Evolutionary conservation across 2,329 filamentous ascomycete species (phyloP), one percentile per base, ranked within the genome.

Genomic region (Stenocarpella maydis): DNA sequence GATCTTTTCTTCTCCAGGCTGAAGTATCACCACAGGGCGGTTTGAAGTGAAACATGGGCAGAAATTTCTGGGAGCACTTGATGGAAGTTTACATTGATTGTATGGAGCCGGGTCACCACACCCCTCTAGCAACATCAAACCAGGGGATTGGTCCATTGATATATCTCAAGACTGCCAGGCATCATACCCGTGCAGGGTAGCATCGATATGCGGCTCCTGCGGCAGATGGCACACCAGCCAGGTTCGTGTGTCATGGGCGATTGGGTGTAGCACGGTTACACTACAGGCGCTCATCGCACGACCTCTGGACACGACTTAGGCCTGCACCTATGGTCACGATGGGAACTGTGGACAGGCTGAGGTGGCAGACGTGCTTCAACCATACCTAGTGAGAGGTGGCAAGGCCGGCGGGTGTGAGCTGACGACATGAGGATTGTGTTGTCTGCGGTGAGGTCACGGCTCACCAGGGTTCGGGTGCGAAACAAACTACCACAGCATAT

Each of bases 191-290:
- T n/a, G n/a, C n/a, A n/a, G n/a, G n/a, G 55, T 61, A 7, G 55
- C 52, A 47, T 39, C 26, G 28, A 49, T 21, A 12, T 55, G 64
- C 26, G 41, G 52, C 64, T 39, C 49, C 45, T 19, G 64, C 34
- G 43, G 39, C 28, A 55, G 19, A 31, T 28, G 43, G 50, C 21
- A 49, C 34, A 41, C 50, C 45, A 12, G 53, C 17, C 15, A 34
- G 39, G 28, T 31, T 58, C 39, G 41, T 58, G 28, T 49, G 28
- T 49, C 41, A 37, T 12, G 41, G 28, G 28, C 10, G 52, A 47
- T 67, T 58, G 63, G 24, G 53, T 67, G 26, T 69, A 45, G 45
- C 68, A 47, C 43, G 63, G 63, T 55, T 61, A 26, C 61, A 66
- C 49, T 61, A 26, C 61, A 66, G n/a, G 53, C 45, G 64, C 52